Conservation (phyloP, 805 yeast genomes). For the Cyberlindnera xylosilytica region DNA sequence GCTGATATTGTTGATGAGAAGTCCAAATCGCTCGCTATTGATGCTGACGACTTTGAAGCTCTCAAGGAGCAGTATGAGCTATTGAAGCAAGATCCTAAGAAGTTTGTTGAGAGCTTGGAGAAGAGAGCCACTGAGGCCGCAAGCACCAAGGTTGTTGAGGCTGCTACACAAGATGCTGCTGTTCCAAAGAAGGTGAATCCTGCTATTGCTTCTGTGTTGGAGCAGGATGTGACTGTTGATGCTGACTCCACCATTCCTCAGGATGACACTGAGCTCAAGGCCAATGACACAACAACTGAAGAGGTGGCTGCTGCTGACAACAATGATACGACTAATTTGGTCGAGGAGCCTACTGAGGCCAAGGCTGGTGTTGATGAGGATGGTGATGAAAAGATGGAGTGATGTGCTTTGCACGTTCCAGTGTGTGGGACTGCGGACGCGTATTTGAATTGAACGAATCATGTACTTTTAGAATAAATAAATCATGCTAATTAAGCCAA, state of each 20-base stretch:
- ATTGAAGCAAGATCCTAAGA: slow-evolving; percentile 8
- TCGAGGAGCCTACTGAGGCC: slow-evolving; percentile 16
- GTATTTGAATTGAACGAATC: too few relatives aligned
- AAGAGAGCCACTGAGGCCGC: slow-evolving; percentile 14
- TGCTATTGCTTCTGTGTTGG: slow-evolving; percentile 22
- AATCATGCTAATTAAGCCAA: too few relatives aligned
- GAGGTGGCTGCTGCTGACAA: slow-evolving; percentile 40
- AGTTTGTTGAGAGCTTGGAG: slow-evolving; percentile 10
- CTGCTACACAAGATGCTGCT: slow-evolving; percentile 17
- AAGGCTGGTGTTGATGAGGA: slow-evolving; percentile 29
- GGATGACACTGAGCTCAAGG: slow-evolving; percentile 44
- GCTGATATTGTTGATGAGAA: slow-evolving; percentile 9
- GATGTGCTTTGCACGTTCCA: too few relatives aligned
- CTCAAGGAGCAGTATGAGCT: slow-evolving; percentile 5
- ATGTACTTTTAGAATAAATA: too few relatives aligned
- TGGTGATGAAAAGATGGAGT: slow-evolving; percentile 32
- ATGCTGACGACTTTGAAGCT: slow-evolving; percentile 13
- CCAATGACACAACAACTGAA: slow-evolving; percentile 40
- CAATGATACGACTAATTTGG: slow-evolving; percentile 15
- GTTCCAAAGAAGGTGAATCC: slow-evolving; percentile 21
- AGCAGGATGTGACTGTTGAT: slow-evolving; percentile 35
- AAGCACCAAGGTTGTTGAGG: slow-evolving; percentile 24
- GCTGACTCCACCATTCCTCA: slow-evolving; percentile 49
- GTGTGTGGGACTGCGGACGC: too few relatives aligned
- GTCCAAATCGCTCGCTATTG: slow-evolving; percentile 5